phyloP scores from a whole-genome alignment of 257 asterid species.

The Paraleonurus japonicus region DNA sequence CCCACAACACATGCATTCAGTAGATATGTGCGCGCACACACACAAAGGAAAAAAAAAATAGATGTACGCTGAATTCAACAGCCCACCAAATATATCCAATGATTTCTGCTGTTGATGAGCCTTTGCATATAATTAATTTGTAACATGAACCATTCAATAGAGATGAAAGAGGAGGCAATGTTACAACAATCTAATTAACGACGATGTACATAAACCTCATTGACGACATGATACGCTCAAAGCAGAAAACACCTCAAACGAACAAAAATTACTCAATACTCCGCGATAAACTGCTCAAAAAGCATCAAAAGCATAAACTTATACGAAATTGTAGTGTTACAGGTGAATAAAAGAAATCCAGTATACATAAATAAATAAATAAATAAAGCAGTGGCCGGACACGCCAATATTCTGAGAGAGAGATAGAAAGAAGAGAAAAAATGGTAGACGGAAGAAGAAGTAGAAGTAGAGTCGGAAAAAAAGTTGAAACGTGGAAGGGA shows the following conservation, averaged over 20 bases:
- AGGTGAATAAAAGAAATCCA: constrained; percentile 1
- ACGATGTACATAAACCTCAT: background rate
- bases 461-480: background rate
- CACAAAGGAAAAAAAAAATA: background rate
- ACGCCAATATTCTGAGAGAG: background rate
- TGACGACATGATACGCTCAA: constrained; percentile 18
- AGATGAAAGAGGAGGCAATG: background rate
- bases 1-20: background rate
- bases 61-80: background rate
- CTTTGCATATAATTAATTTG: background rate
- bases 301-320: background rate
- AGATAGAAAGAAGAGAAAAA: constrained; percentile 2
- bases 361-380: background rate
- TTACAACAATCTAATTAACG: background rate
- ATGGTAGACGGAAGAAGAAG: background rate
- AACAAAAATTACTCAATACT: background rate
- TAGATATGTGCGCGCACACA: background rate
- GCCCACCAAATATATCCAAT: background rate
- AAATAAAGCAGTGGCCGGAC: background rate
- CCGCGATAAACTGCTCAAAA: constrained; percentile 1
- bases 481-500: background rate
- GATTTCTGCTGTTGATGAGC: background rate
- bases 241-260: background rate
- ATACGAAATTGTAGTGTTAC: background rate
- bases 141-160: background rate